Evolutionary conservation across 202 grass and related monocot genomes (phyloP), one percentile per base, ranked within the genome.

Genomic region (Sporobolus alterniflorus): DNA sequence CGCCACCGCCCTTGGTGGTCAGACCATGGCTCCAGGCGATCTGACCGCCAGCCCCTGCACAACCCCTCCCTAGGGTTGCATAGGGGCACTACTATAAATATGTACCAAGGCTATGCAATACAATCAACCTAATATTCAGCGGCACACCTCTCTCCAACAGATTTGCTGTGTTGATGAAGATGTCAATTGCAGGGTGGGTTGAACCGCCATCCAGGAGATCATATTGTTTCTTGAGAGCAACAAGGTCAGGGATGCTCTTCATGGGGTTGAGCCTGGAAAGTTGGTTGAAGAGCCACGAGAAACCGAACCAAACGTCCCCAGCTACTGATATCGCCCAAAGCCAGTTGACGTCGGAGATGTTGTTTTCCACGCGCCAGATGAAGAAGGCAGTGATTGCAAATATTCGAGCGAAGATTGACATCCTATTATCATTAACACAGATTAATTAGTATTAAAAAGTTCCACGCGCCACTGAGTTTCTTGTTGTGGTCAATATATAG

Each of bases 241-340:
- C 26, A 15, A 94, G 82, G 63, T 90, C 65, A 3, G 91, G 84
- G 22, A 85, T 75, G 59, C 73, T 78, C 30, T 90, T 85, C 8
- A 88, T 63, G 42, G 85, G 91, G 69, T 52, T 86, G 36, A 86
- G 34, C 14, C 80, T 94, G 4, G 91, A 88, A 0, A 94, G 82
- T 55, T 94, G 91, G 69, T 94, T 80, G 25, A 90, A 64, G 17
- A 94, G 77, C 91, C 91, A 94, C 7, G 88, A 94, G 54, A 94
- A 82, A 3, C 82, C 78, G 4, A 94, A 90, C 91, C 91, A 94
- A 2, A 88, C 41, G 28, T 94, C 91, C 3, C 82, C 87, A 2
- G 72, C 64, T 0, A 94, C 67, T 0, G 88, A 94, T 40, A 83
- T 49, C 15, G 62, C 64, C 91, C 91, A 94, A 14, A 94, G 52